Conservation (phyloP, 179 eudicot species). For the Spinacia oleracea region DNA sequence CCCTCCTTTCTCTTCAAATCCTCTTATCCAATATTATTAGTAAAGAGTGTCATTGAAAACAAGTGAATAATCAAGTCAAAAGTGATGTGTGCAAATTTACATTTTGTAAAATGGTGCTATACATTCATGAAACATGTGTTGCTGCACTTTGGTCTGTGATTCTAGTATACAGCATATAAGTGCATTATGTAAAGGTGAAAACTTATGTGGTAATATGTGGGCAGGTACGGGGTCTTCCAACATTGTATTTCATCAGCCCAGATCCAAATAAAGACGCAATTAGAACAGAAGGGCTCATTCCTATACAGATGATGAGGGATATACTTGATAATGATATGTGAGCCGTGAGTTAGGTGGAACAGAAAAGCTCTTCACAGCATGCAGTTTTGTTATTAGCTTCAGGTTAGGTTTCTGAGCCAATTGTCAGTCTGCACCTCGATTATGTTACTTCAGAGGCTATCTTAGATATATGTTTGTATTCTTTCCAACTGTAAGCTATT, state of each 20-base stretch:
- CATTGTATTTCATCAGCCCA: constrained; percentile 90
- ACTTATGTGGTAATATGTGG: neutral
- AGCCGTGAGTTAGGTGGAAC: constrained; percentile 44
- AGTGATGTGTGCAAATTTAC: neutral
- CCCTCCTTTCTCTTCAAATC: neutral
- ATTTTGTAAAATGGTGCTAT: neutral
- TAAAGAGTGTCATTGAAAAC: neutral
- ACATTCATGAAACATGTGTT: neutral
- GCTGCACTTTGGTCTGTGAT: neutral
- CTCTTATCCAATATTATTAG: neutral
- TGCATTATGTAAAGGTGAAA: neutral
- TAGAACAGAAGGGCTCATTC: constrained; percentile 93
- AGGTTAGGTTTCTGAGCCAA: constrained; percentile 15
- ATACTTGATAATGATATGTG: constrained; percentile 79
- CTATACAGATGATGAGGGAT: constrained; percentile 92
- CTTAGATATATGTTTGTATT: neutral
- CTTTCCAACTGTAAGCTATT: neutral
- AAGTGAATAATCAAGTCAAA: neutral
- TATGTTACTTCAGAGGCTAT: neutral
- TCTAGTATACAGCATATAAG: neutral
- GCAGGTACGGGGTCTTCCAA: constrained; percentile 97
- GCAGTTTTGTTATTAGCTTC: constrained; percentile 16
- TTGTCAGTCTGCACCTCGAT: neutral
- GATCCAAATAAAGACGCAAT: constrained; percentile 91
- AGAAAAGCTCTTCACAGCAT: neutral